These are phyloP conservation scores for Dovyalis caffra DNA, from an alignment of 345 rosid species.

Conservation along the genomic window DNA sequence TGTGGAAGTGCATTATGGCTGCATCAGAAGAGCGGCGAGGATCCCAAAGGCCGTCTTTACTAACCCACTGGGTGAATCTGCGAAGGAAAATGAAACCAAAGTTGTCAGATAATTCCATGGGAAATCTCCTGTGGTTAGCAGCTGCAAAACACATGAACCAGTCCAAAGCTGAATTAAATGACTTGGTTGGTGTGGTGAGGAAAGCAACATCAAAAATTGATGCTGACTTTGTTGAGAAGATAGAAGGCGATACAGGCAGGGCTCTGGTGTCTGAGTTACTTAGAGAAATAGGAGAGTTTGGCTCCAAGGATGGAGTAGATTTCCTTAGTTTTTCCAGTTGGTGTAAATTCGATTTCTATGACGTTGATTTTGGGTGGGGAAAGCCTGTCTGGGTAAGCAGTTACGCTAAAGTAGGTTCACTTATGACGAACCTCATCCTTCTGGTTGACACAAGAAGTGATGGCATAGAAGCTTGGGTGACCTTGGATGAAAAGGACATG, in stretches of 20 bases:
- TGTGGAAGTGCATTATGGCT: slow-evolving; percentile 28
- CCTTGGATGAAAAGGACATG: slow-evolving; percentile 45
- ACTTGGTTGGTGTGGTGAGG: slow-evolving; percentile 29
- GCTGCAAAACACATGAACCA: slow-evolving; percentile 15
- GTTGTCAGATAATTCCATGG: slow-evolving; percentile 18
- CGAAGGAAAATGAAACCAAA: slow-evolving; percentile 29
- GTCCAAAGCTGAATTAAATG: slow-evolving; percentile 9
- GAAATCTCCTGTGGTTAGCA: slow-evolving; percentile 37
- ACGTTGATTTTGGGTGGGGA: slow-evolving; percentile 46
- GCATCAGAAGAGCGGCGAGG: slow-evolving; percentile 20
- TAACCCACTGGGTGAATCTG: slow-evolving; percentile 37
- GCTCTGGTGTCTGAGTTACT: slow-evolving; percentile 16
- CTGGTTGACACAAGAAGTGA: slow-evolving; percentile 38
- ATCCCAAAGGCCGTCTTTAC: slow-evolving; percentile 20
- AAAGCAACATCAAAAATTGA: slow-evolving; percentile 30
- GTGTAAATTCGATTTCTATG: slow-evolving; percentile 38
- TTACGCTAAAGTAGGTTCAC: slow-evolving; percentile 16
- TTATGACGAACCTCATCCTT: slow-evolving; percentile 34
- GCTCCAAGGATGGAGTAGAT: slow-evolving; percentile 19
- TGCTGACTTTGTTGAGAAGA: slow-evolving; percentile 20
- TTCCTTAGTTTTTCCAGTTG: slow-evolving; percentile 33
- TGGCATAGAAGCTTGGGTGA: slow-evolving; percentile 55
- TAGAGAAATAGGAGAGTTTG: slow-evolving; percentile 6
- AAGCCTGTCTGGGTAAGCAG: slow-evolving; percentile 42
- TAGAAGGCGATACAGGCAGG: slow-evolving; percentile 16